These are phyloP conservation scores for Candolleomyces efflorescens DNA, from an alignment of 768 basidiomycete species.

Conservation along the genomic window DNA sequence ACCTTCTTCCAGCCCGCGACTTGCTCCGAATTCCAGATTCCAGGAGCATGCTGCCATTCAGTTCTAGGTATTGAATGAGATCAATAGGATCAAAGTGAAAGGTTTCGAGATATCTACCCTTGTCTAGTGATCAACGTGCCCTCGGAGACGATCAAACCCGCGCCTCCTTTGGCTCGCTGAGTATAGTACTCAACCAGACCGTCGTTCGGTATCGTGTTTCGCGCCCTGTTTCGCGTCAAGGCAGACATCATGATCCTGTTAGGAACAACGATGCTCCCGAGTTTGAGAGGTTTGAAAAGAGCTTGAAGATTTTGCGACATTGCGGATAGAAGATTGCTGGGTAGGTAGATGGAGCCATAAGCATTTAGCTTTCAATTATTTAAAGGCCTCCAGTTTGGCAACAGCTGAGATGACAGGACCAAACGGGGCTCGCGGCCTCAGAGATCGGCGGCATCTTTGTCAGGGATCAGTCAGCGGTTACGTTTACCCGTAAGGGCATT, in stretches of 20 bases:
- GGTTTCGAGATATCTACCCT: constrained; percentile 24
- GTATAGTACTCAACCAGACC: constrained; percentile 37
- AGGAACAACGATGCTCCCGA: constrained; percentile 31
- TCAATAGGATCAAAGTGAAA: neutral
- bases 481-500: too few species aligned
- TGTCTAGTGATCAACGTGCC: constrained; percentile 36
- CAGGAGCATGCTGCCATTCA: constrained; percentile 41
- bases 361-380: too few species aligned
- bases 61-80: constrained; percentile 22
- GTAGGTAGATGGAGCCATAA: too few species aligned
- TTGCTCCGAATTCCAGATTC: constrained; percentile 44
- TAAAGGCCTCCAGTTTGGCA: too few species aligned
- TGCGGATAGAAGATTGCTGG: too few species aligned
- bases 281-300: constrained; percentile 28
- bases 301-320: constrained; percentile 1
- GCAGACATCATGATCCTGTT: constrained; percentile 39
- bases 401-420: too few species aligned
- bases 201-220: constrained; percentile 32
- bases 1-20: constrained; percentile 42
- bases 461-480: too few species aligned
- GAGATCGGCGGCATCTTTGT: too few species aligned
- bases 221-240: constrained; percentile 37
- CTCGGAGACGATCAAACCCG: constrained; percentile 38
- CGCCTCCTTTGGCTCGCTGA: constrained; percentile 32
- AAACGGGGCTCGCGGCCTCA: too few species aligned